Base-by-base conservation (phyloP, 306 rosid genomes). In the Prunus padus region DNA sequence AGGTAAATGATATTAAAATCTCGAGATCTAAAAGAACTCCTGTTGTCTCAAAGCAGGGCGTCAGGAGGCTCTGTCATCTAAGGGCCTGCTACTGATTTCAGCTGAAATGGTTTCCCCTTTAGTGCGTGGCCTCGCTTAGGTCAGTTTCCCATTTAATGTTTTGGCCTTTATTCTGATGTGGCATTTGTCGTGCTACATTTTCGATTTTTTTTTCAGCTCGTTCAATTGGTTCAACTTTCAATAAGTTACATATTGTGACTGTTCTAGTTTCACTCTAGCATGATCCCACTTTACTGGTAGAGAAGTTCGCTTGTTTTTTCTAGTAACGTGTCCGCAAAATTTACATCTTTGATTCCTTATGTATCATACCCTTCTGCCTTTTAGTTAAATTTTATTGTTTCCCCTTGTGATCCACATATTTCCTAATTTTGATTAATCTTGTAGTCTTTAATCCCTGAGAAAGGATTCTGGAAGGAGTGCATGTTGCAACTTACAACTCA, bases 11-110 rank as follows among this genome's bases (percentile, higher is more conserved):
- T 85, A 11, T 71, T 79, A 65, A 76, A 81, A 80, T 72, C 64
- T 72, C 88, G 82, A 77, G 81, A 83, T 81, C 95, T 92, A 87
- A 89, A 89, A 89, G 83, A 87, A 86, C 97, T 93, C 84, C 62
- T 87, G 80, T 93, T 93, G 93, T 93, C 96, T 91, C 92, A 68
- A 91, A 93, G 96, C 98, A 93, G 98, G 98, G 89, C 83, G 97
- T 81, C 92, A 85, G 81, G 97, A 87, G 98, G 93, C 97, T 93
- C 93, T 93, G 90, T 88, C 92, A 83, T 90, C 92, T 81, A 86
- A 88, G 92, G 91, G 96, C 91, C 90, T 82, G 97, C 93, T 77
- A 88, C 90, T 83, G 97, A 93, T 88, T 91, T 89, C 98, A 84
- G 98, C 92, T 84, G 98, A 91, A 86, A 93, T 84, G 97, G 90